A percentile compares a stretch with the other conserved stretches of the same genome.
Conservation (phyloP, 164 flowering plant species). For the Pachysandra terminalis region DNA sequence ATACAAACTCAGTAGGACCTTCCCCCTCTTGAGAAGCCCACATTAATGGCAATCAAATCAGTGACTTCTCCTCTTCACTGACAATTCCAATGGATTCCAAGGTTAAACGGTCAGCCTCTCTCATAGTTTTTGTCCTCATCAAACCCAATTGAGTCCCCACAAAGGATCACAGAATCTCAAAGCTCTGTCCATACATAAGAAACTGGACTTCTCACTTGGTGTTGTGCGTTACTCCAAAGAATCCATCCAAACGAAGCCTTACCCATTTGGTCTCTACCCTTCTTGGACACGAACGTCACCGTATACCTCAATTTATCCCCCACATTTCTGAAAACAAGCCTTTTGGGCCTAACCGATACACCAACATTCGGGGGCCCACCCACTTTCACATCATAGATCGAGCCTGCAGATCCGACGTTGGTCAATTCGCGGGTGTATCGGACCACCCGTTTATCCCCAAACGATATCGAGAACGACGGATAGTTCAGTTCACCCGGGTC, state of each 20-base stretch:
- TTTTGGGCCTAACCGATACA: slow-evolving; percentile 53
- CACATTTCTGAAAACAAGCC: slow-evolving; percentile 49
- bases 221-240: slow-evolving; percentile 48
- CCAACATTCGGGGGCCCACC: slow-evolving; percentile 41
- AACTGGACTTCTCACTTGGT: slow-evolving; percentile 72
- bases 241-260: slow-evolving; percentile 54
- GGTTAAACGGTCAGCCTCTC: no score
- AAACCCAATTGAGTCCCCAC: no score
- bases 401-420: slow-evolving; percentile 60
- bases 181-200: slow-evolving; percentile 55
- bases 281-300: slow-evolving; percentile 55
- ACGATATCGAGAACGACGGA: slow-evolving; percentile 76
- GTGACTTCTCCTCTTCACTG: no score
- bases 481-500: slow-evolving; percentile 76
- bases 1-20: no score
- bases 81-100: no score
- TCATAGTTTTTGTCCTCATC: no score
- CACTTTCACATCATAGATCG: slow-evolving; percentile 42
- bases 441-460: slow-evolving; percentile 42
- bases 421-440: slow-evolving; percentile 63
- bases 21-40: no score
- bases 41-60: no score
- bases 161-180: no score
- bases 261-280: slow-evolving; percentile 11
- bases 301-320: slow-evolving; percentile 68